Percentiles rank a stretch among this genome's conserved stretches.
Conservation (phyloP, 1,284 basidiomycete genomes). For the Taiwanofungus camphoratus region DNA sequence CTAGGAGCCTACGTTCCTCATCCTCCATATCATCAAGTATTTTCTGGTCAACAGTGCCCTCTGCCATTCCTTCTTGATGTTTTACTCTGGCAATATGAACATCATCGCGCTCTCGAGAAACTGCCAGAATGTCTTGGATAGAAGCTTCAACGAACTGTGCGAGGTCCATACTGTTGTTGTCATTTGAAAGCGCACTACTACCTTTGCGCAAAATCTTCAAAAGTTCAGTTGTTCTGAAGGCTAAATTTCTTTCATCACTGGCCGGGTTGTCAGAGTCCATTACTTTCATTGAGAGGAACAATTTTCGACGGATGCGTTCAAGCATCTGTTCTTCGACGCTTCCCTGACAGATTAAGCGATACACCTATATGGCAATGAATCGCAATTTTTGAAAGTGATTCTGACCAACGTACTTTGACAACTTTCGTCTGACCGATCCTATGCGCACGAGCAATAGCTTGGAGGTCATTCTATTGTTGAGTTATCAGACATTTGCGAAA, state of each 20-base stretch:
- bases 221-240: slow-evolving; percentile 40
- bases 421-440: slow-evolving; percentile 77
- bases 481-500: not conserved
- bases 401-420: slow-evolving; percentile 53
- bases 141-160: slow-evolving; percentile 37
- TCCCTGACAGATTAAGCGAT: slow-evolving; percentile 48
- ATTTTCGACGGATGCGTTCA: slow-evolving; percentile 53
- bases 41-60: slow-evolving; percentile 23
- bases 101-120: slow-evolving; percentile 35
- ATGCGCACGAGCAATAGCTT: slow-evolving; percentile 83
- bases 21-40: slow-evolving; percentile 44
- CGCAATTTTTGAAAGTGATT: not conserved
- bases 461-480: slow-evolving; percentile 67
- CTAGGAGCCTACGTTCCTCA: slow-evolving; percentile 46
- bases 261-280: slow-evolving; percentile 35
- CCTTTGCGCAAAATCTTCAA: slow-evolving; percentile 51
- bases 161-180: slow-evolving; percentile 32
- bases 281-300: slow-evolving; percentile 57
- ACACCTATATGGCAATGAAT: slow-evolving; percentile 35
- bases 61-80: slow-evolving; percentile 13
- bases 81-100: slow-evolving; percentile 25
- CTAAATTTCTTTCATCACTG: slow-evolving; percentile 21
- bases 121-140: slow-evolving; percentile 37
- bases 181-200: slow-evolving; percentile 43
- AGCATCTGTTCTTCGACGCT: slow-evolving; percentile 67